Percentiles rank a stretch among this genome's conserved stretches.
Conservation (phyloP, 2,329 filamentous ascomycete genomes). For the Dothideomycetes sp. region DNA sequence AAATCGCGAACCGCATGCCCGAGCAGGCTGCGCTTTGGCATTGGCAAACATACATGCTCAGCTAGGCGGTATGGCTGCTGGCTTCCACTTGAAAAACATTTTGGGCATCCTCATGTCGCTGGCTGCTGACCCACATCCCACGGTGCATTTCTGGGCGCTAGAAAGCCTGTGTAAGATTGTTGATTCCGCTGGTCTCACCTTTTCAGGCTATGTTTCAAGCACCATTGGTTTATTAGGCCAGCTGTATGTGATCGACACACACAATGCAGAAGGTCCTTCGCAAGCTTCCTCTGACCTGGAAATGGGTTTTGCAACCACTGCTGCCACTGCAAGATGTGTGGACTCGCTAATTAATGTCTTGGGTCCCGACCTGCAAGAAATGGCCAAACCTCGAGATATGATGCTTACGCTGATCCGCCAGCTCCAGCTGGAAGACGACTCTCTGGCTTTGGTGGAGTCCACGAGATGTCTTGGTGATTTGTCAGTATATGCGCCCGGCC, state of each 20-base stretch:
- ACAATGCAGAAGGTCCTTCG: conserved; percentile 73
- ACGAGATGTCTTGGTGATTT: conserved; percentile 81
- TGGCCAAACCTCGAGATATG: conserved; percentile 81
- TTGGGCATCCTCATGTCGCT: conserved; percentile 97
- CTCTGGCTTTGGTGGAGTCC: conserved; percentile 63
- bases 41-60: conserved; percentile 89
- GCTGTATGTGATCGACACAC: conserved; percentile 81
- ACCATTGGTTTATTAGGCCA: conserved; percentile 90
- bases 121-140: conserved; percentile 87
- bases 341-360: conserved; percentile 96
- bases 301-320: conserved; percentile 68
- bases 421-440: conserved; percentile 61
- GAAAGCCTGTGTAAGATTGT: conserved; percentile 79
- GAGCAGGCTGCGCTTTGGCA: conserved; percentile 89
- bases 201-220: conserved; percentile 80
- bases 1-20: conserved; percentile 84
- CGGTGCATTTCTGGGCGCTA: conserved; percentile 92
- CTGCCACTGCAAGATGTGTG: conserved; percentile 75
- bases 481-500: conserved; percentile 78
- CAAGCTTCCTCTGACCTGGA: conserved; percentile 83
- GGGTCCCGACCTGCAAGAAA: conserved; percentile 87
- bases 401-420: conserved; percentile 78
- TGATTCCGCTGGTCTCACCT: conserved; percentile 85
- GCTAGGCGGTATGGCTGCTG: conserved; percentile 94
- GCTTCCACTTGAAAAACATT: conserved; percentile 92